Conservation (phyloP, 2,329 filamentous ascomycete genomes). For the Ceratocystis cacaofunesta region DNA sequence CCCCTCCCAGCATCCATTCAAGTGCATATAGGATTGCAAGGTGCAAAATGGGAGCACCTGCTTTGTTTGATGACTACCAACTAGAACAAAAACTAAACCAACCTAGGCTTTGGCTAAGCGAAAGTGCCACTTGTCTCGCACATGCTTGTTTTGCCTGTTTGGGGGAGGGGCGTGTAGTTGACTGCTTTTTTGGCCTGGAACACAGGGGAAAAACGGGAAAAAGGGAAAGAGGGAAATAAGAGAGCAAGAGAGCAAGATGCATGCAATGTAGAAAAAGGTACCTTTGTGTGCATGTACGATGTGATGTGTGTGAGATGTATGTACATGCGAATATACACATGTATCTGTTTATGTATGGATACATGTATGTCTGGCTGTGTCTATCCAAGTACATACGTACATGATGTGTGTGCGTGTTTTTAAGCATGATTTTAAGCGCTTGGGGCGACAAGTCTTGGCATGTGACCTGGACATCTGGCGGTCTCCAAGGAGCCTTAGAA, state of each 20-base stretch:
- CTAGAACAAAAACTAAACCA: background rate
- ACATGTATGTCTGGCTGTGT: background rate
- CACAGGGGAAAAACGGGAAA: background rate
- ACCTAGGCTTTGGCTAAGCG: background rate
- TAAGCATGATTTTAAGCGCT: constrained; percentile 39
- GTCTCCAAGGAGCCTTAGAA: background rate
- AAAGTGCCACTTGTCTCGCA: constrained; percentile 4
- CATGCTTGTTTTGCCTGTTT: constrained; percentile 1
- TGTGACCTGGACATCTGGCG: constrained; percentile 8
- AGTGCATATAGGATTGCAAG: too few relatives aligned
- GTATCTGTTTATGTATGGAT: background rate
- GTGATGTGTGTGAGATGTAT: background rate
- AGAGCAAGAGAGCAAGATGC: background rate
- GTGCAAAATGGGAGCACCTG: background rate
- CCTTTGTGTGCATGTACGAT: background rate
- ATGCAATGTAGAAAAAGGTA: background rate
- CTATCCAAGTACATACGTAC: background rate
- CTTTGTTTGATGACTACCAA: background rate
- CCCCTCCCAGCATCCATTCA: background rate
- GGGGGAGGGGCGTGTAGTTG: background rate
- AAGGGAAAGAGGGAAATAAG: background rate
- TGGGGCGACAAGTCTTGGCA: constrained; percentile 32
- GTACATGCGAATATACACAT: background rate
- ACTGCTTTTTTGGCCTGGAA: background rate
- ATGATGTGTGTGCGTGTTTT: constrained; percentile 20